Base-by-base conservation (phyloP, 345 rosid genomes). In the Alliaria petiolata region DNA sequence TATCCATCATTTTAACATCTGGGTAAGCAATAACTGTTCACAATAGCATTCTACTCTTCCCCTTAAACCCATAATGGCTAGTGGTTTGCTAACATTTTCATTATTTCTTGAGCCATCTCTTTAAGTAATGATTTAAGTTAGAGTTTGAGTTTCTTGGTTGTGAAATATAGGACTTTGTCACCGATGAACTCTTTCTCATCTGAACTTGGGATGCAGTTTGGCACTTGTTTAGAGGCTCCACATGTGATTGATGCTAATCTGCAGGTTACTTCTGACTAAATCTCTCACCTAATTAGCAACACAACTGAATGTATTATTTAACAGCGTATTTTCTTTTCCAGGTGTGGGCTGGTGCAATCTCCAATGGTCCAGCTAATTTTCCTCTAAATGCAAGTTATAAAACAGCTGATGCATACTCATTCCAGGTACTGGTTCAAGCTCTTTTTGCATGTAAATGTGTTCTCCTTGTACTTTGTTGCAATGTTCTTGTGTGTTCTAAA, bases 161-260 rank as follows among this genome's bases (percentile, higher is more conserved):
- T 67, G 53, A 51, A 39, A 51, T 72, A 34, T 76, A 92, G 98
- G 83, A 90, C 98, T 22, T 79, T 92, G 55, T 90, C 97, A 65
- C 98, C 98, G 11, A 81, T 85, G 86, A 85, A 80, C 77, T 92
- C 98, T 60, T 92, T 92, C 86, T 85, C 95, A 53, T 88, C 95
- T 62, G 97, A 90, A 82, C 95, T 90, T 59, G 97, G 95, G 72
- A 86, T 88, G 72, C 90, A 87, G 67, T 92, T 92, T 80, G 97
- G 95, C 72, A 86, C 91, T 79, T 87, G 71, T 81, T 70, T 92
- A 80, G 98, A 92, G 83, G 98, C 98, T 78, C 97, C 98, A 62
- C 98, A 92, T 80, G 93, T 92, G 62, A 82, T 92, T 72, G 86
- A 92, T 74, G 76, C 79, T 60, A 81, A 88, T 78, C 76, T 88